A percentile compares a stretch with the other conserved stretches of the same genome.
Conservation (phyloP, 768 basidiomycete species). For the Mycena crocata region DNA sequence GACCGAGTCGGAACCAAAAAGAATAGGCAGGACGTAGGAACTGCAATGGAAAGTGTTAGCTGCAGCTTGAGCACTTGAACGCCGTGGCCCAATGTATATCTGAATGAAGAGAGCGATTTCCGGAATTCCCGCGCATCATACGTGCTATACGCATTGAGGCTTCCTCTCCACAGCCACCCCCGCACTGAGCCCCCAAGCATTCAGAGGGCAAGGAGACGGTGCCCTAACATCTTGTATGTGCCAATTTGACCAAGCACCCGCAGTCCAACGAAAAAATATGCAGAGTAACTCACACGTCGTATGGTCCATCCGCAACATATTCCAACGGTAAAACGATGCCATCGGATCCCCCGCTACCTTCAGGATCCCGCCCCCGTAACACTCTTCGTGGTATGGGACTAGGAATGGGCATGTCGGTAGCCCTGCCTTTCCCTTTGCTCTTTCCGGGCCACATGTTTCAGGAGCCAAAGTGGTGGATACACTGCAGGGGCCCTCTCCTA, state of each 20-base stretch:
- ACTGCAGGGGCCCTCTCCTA: too few species aligned
- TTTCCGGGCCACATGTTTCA: slow-evolving; percentile 4
- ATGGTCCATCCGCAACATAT: slow-evolving; percentile 63
- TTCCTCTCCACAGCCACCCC: slow-evolving; percentile 31
- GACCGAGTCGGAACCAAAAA: slow-evolving; percentile 57
- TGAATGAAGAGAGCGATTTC: slow-evolving; percentile 1
- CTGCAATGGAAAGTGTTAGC: slow-evolving; percentile 48
- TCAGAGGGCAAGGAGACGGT: not conserved
- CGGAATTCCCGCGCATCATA: not conserved
- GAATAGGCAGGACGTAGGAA: slow-evolving; percentile 72
- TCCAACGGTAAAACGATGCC: slow-evolving; percentile 72
- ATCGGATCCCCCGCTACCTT: slow-evolving; percentile 59
- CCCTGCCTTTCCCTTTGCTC: slow-evolving; percentile 25
- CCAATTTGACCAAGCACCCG: slow-evolving; percentile 1
- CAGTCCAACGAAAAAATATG: not conserved
- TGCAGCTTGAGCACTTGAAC: not conserved
- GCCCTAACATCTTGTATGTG: not conserved
- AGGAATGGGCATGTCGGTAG: not conserved
- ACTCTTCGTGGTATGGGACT: not conserved
- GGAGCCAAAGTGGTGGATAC: not conserved
- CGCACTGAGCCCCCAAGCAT: slow-evolving; percentile 10
- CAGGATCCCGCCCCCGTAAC: slow-evolving; percentile 23
- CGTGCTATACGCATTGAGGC: slow-evolving; percentile 4
- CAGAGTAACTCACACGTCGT: slow-evolving; percentile 66
- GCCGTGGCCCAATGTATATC: not conserved